Conservation (phyloP, 2,329 filamentous ascomycete genomes). For the Eurotiales sp. region DNA sequence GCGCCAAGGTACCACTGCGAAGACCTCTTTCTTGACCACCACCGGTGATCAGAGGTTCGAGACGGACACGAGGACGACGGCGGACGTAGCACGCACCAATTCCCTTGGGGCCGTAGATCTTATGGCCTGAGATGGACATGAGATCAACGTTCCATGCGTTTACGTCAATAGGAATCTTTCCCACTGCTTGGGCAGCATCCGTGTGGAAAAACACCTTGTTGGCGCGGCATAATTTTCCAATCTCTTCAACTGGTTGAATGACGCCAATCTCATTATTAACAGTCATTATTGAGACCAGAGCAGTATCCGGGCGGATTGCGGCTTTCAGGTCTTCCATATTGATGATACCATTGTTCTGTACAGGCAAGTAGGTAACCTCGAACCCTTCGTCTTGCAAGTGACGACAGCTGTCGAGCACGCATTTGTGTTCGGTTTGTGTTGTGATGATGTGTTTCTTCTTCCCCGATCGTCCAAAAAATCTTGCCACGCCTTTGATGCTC, state of each 20-base stretch:
- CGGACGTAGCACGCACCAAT: slow-evolving; percentile 95
- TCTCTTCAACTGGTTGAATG: slow-evolving; percentile 92
- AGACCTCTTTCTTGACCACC: slow-evolving; percentile 95
- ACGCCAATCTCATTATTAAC: slow-evolving; percentile 99
- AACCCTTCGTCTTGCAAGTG: slow-evolving; percentile 97
- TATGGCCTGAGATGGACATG: slow-evolving; percentile 98
- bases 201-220: slow-evolving; percentile 99
- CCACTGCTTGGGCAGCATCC: slow-evolving; percentile 94
- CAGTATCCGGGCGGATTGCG: slow-evolving; percentile 86
- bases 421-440: slow-evolving; percentile 97
- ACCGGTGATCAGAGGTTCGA: slow-evolving; percentile 93
- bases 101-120: slow-evolving; percentile 97
- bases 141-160: slow-evolving; percentile 97
- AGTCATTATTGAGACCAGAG: slow-evolving; percentile 93
- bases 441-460: slow-evolving; percentile 99
- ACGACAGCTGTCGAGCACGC: slow-evolving; percentile 92
- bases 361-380: slow-evolving; percentile 93
- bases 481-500: slow-evolving; percentile 96
- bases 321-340: slow-evolving; percentile 79
- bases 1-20: slow-evolving; percentile 88
- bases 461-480: slow-evolving; percentile 86
- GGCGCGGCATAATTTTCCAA: slow-evolving; percentile 82
- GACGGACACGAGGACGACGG: slow-evolving; percentile 82
- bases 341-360: slow-evolving; percentile 80
- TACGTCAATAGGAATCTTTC: slow-evolving; percentile 94